A percentile compares a stretch with the other conserved stretches of the same genome.
Conservation (phyloP, 208 protist genomes). For the Naegleria fowleri region DNA sequence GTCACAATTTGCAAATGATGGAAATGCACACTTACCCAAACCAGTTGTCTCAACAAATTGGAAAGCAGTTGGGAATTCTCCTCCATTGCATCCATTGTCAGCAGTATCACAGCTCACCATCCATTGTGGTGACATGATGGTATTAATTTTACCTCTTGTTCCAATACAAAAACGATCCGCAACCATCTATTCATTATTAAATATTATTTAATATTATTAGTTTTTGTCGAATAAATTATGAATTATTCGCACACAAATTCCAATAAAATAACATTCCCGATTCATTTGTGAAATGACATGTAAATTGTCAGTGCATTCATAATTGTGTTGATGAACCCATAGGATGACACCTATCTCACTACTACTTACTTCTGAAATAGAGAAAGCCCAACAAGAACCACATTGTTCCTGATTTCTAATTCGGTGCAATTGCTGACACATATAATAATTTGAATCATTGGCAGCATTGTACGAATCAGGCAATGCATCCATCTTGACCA, state of each 20-base stretch:
- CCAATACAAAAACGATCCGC: constrained; percentile 76
- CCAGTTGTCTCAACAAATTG: background rate
- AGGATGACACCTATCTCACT: no score
- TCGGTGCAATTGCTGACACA: background rate
- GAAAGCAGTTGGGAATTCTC: constrained; percentile 33
- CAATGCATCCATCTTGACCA: no score
- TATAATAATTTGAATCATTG: no score
- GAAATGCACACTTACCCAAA: background rate
- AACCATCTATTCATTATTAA: constrained; percentile 59
- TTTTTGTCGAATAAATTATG: no score
- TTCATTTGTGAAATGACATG: no score
- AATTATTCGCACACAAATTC: no score
- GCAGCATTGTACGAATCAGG: no score
- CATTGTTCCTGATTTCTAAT: background rate
- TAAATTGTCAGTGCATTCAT: no score
- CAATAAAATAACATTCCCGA: no score
- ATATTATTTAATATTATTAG: no score
- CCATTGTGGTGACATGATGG: constrained; percentile 40
- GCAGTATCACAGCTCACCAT: constrained; percentile 39
- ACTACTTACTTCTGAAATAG: no score
- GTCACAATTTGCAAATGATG: background rate
- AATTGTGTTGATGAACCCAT: no score
- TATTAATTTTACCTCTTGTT: constrained; percentile 47
- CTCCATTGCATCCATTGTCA: constrained; percentile 44
- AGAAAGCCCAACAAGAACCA: background rate